Percentiles rank a stretch among this genome's conserved stretches.
These are phyloP conservation scores for Lipomyces sp. DNA, from an alignment of 805 yeast genomes.

Conservation along the genomic window DNA sequence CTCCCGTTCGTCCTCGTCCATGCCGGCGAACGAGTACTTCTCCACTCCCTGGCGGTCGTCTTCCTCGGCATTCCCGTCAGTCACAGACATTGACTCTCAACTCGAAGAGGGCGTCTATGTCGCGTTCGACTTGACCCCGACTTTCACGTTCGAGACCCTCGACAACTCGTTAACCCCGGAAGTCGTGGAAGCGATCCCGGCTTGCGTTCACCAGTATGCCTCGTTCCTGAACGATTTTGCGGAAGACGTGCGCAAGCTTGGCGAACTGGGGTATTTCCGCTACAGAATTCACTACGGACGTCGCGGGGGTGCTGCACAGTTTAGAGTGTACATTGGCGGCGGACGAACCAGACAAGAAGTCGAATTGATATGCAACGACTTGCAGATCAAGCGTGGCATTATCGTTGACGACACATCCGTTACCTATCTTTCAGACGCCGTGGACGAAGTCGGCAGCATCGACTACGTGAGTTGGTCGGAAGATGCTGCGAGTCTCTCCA, in stretches of 20 bases:
- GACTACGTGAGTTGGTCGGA: background rate
- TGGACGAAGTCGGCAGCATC: background rate
- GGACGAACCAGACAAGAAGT: slow-evolving; percentile 6
- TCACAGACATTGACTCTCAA: background rate
- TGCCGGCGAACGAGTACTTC: no score
- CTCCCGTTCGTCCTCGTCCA: background rate
- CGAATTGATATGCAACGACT: slow-evolving; percentile 5
- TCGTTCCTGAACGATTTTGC: slow-evolving; percentile 34
- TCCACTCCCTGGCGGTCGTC: no score
- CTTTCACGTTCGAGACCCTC: slow-evolving; percentile 42
- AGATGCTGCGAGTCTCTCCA: no score
- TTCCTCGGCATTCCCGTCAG: background rate
- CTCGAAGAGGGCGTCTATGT: slow-evolving; percentile 41
- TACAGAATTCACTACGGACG: slow-evolving; percentile 4
- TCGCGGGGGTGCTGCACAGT: background rate
- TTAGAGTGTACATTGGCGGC: slow-evolving; percentile 3
- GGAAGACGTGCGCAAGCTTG: slow-evolving; percentile 33
- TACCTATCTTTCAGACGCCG: no score
- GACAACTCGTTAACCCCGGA: slow-evolving; percentile 46
- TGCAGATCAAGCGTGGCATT: slow-evolving; percentile 5
- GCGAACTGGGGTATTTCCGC: slow-evolving; percentile 1
- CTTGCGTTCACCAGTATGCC: slow-evolving; percentile 36
- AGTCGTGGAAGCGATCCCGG: slow-evolving; percentile 42
- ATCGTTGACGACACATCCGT: no score
- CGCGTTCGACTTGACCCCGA: slow-evolving; percentile 53